Evolutionary conservation across 75 land plant genomes (phyloP), one percentile per base, ranked within the genome.

Genomic region (Selaginella moellendorffii): DNA sequence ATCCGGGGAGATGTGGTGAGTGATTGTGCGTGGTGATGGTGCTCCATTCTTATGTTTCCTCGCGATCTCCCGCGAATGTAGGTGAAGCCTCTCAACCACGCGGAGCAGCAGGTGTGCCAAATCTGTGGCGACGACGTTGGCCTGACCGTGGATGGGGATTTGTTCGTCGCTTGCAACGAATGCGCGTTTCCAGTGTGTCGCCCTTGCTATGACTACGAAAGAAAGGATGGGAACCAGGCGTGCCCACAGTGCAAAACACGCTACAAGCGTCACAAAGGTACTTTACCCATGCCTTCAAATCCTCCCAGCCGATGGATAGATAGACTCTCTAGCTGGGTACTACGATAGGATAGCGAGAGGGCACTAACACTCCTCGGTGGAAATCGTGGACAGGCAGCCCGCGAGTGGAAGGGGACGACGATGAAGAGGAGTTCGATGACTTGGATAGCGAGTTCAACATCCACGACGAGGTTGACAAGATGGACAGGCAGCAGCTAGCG

Each of bases 261-360:
- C 65, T 86, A 80, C 78, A 86, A 84, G 65, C 80, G 97, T n/a
- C 78, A 80, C 29, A 90, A 77, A 79, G 97, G 97, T 90, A 18
- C 24, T 63, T 28, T 5, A 14, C 46, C 14, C 14, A 36, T 36
- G 14, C n/a, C 9, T 56, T 21, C 8, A 21, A 56, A 24, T 21
- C 23, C 27, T 12, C 21, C 10, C 26, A 18, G 18, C 18, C 51
- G 18, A 46, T 46, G 51, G 14, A 46, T 46, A 10, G 51, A 10
- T 46, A 10, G 29, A 5, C 17, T 21, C 14, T 8, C 23, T 46
- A 19, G 19, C 19, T 56, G 59, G 59, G 23, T 56, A 19, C 18
- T 68, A 22, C 23, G 29, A 59, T 23, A 28, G 54, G 1, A 26
- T 28, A 68, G 24, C 14, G 23, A 2, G 26, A 24, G 2, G 51